Evolutionary conservation across 192 early-diverging fungal species (phyloP), one percentile per base, ranked within the genome.

Genomic region (Coemansia sp.): DNA sequence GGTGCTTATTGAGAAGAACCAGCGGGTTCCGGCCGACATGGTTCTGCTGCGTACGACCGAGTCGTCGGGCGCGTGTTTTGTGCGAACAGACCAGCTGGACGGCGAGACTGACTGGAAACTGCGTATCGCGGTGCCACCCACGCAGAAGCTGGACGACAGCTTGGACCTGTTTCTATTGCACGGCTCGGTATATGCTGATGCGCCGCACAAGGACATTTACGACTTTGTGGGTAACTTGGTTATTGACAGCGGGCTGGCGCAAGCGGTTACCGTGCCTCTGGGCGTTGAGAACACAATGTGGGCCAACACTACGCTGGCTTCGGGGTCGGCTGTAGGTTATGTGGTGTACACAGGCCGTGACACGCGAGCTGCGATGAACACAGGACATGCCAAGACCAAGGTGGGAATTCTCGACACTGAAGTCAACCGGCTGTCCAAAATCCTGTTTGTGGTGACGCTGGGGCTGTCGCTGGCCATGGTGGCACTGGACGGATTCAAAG

Each of bases 21-120:
- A 94, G 67, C 79, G 92, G 38, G 89, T 97, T 21, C 96, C 96
- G 9, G 94, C 94, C 9, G 96, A 98, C 72, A 86, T 94, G 79
- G 81, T 98, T 5, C 70, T 98, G 53, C 58, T 98, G 50, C 77
- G 90, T 47, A 95, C 96, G 5, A 88, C 87, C 8, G 94, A 98
- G 62, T 65, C 75, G 19, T 84, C 83, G 10, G 96, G 96, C 1
- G 86, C 93, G 10, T 94, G 92, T 62, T 98, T 98, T 83, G 94
- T 98, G 71, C 83, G 94, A 32, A 98, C 96, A 0, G 96, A 96
- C 77, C 94, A 98, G 71, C 83, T 98, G 25, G 96, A 98, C 62
- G 96, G 96, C 60, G 96, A 98, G 67, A 98, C 96, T 0, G 94
- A 98, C 70, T 96, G 94, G 94, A 98, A 98, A 81, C 77, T 98